phyloP scores from a whole-genome alignment of 331 rosid genomes.

The Pyrus hybrid region DNA sequence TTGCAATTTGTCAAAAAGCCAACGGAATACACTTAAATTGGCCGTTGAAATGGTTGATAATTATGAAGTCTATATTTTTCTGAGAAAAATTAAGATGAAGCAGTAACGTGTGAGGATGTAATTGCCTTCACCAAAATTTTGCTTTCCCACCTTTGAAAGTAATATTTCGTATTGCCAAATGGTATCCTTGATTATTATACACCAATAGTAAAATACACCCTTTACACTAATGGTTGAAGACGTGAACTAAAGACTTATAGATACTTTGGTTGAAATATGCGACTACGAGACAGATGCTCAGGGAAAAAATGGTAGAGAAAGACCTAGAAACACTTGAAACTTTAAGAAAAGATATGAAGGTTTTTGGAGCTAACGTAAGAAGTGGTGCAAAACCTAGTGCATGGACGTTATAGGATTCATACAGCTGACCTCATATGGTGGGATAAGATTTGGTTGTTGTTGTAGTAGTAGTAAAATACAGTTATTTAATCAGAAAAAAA shows the following conservation, averaged over 20 bases:
- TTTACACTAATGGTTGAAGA: not conserved
- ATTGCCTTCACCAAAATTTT: slow-evolving; percentile 1
- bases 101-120: slow-evolving; percentile 14
- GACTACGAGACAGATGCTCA: too few species aligned
- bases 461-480: not conserved
- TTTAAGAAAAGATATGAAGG: too few species aligned
- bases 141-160: not conserved
- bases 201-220: not conserved
- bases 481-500: not conserved
- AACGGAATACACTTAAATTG: not conserved
- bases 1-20: not conserved
- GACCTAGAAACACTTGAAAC: too few species aligned
- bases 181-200: slow-evolving; percentile 1
- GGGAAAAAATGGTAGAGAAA: rapidly evolving
- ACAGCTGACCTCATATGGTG: too few species aligned
- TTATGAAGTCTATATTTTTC: not conserved
- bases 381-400: too few species aligned
- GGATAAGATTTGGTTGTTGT: too few species aligned
- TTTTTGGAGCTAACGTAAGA: too few species aligned
- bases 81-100: not conserved
- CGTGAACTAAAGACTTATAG: too few species aligned
- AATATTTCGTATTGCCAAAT: slow-evolving; percentile 4
- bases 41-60: not conserved
- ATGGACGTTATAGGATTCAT: too few species aligned
- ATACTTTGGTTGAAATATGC: too few species aligned